These are phyloP conservation scores for Solanum hybrid DNA, from an alignment of 305 asterid genomes.

Conservation along the genomic window DNA sequence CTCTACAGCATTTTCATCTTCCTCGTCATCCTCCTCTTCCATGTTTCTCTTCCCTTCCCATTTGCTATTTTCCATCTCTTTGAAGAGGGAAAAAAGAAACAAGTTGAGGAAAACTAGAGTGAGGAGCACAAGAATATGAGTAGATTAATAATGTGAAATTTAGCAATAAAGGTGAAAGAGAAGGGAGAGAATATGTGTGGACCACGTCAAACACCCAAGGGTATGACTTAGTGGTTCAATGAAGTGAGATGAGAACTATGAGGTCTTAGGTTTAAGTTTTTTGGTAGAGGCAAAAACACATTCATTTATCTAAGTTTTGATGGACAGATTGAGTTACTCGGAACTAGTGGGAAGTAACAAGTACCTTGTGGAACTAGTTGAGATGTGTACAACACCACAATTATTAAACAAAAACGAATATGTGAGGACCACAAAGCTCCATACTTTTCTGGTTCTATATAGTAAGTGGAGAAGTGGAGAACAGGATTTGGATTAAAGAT, in stretches of 20 bases:
- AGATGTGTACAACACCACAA: background rate
- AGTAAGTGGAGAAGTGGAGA: constrained; percentile 22
- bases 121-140: background rate
- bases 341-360: background rate
- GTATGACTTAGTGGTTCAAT: background rate
- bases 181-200: constrained; percentile 1
- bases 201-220: background rate
- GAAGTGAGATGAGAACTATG: background rate
- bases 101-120: constrained; percentile 1
- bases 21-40: constrained; percentile 23
- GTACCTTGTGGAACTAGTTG: background rate
- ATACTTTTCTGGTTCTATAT: constrained; percentile 24
- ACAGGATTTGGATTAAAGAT: constrained; percentile 5
- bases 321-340: background rate
- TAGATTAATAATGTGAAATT: constrained; percentile 10
- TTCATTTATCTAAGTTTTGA: background rate
- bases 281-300: background rate
- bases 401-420: constrained; percentile 12
- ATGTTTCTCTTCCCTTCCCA: constrained; percentile 42
- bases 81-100: background rate
- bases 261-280: background rate
- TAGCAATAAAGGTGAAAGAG: constrained; percentile 11
- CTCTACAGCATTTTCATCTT: constrained; percentile 28
- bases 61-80: constrained; percentile 48
- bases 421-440: constrained; percentile 66